A percentile compares a stretch with the other conserved stretches of the same genome.
Evolutionary conservation across 2,329 filamentous ascomycete genomes (phyloP).

Genomic region (Phaeophleospora eucalypticola): DNA sequence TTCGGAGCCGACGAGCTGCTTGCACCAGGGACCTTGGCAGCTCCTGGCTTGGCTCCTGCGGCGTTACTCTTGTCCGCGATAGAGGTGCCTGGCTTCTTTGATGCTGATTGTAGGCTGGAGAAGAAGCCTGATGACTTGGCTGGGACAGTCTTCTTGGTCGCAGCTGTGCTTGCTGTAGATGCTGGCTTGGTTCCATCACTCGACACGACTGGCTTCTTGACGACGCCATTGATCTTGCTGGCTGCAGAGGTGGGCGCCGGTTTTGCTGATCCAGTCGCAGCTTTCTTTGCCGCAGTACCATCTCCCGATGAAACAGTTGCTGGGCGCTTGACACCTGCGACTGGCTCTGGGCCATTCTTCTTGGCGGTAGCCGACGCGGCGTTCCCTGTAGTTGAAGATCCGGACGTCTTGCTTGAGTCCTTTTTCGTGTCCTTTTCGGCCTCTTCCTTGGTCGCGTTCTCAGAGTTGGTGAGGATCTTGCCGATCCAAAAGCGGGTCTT

Average conservation of each 20-base stretch:
- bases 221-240: conserved; percentile 17
- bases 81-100: conserved; percentile 40
- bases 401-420: conserved; percentile 26
- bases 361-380: conserved; percentile 5
- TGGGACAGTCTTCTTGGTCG: conserved; percentile 31
- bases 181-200: conserved; percentile 17
- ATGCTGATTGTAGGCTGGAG: conserved; percentile 42
- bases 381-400: not conserved
- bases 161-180: conserved; percentile 14
- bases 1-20: conserved; percentile 20
- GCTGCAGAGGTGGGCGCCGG: conserved; percentile 14
- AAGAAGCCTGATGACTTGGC: conserved; percentile 42
- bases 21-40: conserved; percentile 27
- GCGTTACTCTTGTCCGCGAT: conserved; percentile 26
- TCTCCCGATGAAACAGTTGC: conserved; percentile 19
- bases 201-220: conserved; percentile 23
- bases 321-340: conserved; percentile 33
- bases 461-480: conserved; percentile 47
- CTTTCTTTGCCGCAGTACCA: conserved; percentile 34
- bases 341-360: conserved; percentile 29
- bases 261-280: conserved; percentile 25
- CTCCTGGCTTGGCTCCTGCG: conserved; percentile 20
- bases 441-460: conserved; percentile 21
- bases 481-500: conserved; percentile 60
- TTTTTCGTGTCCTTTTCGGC: conserved; percentile 40